Evolutionary conservation across 1,284 basidiomycete species (phyloP).

Genomic region (Tranzscheliella williamsii): DNA sequence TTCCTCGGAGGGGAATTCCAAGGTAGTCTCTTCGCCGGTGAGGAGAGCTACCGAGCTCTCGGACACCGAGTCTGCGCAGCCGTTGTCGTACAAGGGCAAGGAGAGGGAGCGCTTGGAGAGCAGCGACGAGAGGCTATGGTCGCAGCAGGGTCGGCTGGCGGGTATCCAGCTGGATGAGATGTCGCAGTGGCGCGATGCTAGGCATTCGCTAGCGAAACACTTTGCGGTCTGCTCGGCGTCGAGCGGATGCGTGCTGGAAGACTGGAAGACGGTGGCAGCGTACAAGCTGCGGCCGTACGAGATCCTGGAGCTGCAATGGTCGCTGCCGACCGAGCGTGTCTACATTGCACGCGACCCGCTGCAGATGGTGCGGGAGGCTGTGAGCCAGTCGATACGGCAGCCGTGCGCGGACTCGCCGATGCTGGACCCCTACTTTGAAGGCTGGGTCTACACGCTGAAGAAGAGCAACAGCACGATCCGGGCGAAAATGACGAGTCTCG

Average conservation of each 20-base stretch:
- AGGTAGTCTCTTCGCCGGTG: too few relatives aligned
- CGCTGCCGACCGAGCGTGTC: slow-evolving; percentile 33
- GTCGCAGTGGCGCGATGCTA: slow-evolving; percentile 15
- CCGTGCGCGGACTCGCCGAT: slow-evolving; percentile 1
- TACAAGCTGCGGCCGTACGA: slow-evolving; percentile 42
- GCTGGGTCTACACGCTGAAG: slow-evolving; percentile 41
- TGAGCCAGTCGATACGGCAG: background rate
- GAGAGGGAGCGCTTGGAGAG: background rate
- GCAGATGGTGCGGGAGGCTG: slow-evolving; percentile 4
- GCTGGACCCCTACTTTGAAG: slow-evolving; percentile 47
- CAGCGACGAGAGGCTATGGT: background rate
- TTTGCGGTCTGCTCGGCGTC: slow-evolving; percentile 36
- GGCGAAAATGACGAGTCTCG: slow-evolving; percentile 7
- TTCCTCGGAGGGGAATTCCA: too few relatives aligned
- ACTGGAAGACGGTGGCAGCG: slow-evolving; percentile 42
- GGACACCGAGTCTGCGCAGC: background rate
- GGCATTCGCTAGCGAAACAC: slow-evolving; percentile 30
- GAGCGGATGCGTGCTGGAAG: slow-evolving; percentile 43
- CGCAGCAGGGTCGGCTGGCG: slow-evolving; percentile 5
- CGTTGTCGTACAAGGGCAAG: background rate
- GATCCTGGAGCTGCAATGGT: slow-evolving; percentile 44
- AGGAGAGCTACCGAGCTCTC: background rate
- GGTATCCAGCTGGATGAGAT: slow-evolving; percentile 36
- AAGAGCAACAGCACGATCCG: slow-evolving; percentile 2
- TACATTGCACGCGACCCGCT: slow-evolving; percentile 18